Percentiles rank a stretch among this genome's conserved stretches.
Conservation (phyloP, 2,329 filamentous ascomycete genomes). For the Verticillium longisporum region DNA sequence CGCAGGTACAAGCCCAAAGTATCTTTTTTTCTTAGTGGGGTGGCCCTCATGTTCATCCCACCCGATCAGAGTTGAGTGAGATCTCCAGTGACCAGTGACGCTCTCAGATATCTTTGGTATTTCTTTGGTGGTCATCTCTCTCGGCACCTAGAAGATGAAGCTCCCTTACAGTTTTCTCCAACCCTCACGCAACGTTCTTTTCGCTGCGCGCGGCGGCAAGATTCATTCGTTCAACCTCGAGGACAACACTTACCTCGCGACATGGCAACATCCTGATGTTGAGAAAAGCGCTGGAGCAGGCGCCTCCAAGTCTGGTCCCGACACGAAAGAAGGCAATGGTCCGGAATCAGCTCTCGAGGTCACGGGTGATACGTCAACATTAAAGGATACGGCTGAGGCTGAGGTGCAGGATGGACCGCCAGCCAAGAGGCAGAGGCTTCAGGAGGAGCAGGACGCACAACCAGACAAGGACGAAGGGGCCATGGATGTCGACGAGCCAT, state of each 20-base stretch:
- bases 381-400: constrained; percentile 21
- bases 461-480: constrained; percentile 4
- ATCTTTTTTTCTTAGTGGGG: constrained; percentile 21
- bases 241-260: constrained; percentile 51
- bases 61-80: background rate
- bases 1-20: constrained; percentile 15
- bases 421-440: constrained; percentile 33
- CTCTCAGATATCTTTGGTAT: background rate
- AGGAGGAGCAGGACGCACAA: constrained; percentile 6
- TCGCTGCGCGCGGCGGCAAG: constrained; percentile 67
- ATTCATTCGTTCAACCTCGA: constrained; percentile 60
- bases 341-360: constrained; percentile 12
- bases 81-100: background rate
- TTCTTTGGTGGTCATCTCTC: background rate
- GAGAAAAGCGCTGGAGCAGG: constrained; percentile 19
- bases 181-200: constrained; percentile 49
- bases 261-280: constrained; percentile 50
- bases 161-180: constrained; percentile 61
- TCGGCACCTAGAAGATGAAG: constrained; percentile 25
- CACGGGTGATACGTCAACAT: constrained; percentile 5
- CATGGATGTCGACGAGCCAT: constrained; percentile 5
- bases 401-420: constrained; percentile 24
- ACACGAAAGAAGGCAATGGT: constrained; percentile 7
- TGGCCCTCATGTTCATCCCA: background rate
- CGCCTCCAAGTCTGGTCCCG: constrained; percentile 17